Conservation (phyloP, 225 moss, liverwort and hornwort species). For the Marchantia polymorpha region DNA sequence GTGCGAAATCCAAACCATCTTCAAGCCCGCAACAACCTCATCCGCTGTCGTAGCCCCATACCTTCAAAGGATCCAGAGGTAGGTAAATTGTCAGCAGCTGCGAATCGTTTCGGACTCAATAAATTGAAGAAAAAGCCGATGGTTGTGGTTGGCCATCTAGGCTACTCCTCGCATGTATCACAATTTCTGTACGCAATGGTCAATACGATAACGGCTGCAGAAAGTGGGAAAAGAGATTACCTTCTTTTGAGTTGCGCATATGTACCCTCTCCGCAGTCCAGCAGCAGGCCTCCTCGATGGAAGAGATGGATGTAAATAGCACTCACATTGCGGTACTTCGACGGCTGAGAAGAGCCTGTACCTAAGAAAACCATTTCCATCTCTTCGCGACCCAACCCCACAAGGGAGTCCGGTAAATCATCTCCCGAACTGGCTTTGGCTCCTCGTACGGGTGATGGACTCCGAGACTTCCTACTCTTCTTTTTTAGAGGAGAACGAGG, state of each 20-base stretch:
- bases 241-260: constrained; percentile 95
- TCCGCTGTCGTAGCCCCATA: constrained; percentile 75
- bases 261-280: constrained; percentile 98
- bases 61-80: constrained; percentile 27
- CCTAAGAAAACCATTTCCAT: constrained; percentile 98
- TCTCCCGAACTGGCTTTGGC: constrained; percentile 22
- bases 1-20: constrained; percentile 98
- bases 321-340: constrained; percentile 97
- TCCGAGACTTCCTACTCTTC: not conserved
- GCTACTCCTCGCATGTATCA: not conserved
- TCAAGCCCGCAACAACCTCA: constrained; percentile 70
- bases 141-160: not conserved
- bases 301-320: constrained; percentile 94
- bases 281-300: constrained; percentile 73
- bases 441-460: not conserved
- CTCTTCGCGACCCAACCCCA: constrained; percentile 64
- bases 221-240: constrained; percentile 28
- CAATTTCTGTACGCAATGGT: not conserved
- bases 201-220: not conserved
- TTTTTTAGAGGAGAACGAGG: not conserved
- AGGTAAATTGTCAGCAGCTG: not conserved
- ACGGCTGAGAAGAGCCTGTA: constrained; percentile 98
- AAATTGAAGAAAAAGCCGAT: not conserved
- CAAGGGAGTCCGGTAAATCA: constrained; percentile 60
- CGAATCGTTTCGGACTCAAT: not conserved